A percentile compares a stretch with the other conserved stretches of the same genome.
These are phyloP conservation scores for Scheffersomyces coipomensis DNA, from an alignment of 805 yeast genomes.

Conservation along the genomic window DNA sequence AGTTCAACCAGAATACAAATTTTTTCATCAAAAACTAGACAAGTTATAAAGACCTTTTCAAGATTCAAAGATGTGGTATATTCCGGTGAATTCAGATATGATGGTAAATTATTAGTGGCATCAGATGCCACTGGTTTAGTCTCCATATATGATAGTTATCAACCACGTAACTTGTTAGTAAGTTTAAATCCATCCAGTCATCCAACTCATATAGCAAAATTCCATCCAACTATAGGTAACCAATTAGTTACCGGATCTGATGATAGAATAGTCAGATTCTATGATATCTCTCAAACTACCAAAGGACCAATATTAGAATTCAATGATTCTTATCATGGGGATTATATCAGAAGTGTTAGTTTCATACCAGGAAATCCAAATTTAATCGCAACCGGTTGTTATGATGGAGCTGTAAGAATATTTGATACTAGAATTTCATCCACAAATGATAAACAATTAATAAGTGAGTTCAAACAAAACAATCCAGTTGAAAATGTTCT, in stretches of 20 bases:
- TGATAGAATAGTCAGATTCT: conserved; percentile 81
- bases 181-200: conserved; percentile 80
- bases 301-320: conserved; percentile 70
- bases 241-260: conserved; percentile 86
- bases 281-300: conserved; percentile 76
- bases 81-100: conserved; percentile 86
- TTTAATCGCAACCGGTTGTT: conserved; percentile 87
- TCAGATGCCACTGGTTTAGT: conserved; percentile 95
- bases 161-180: conserved; percentile 75
- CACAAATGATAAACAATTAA: conserved; percentile 41
- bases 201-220: conserved; percentile 91
- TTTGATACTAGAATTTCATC: conserved; percentile 69
- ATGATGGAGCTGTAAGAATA: conserved; percentile 82
- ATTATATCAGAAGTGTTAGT: conserved; percentile 80
- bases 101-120: conserved; percentile 88
- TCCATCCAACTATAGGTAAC: conserved; percentile 75
- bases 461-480: conserved; percentile 65
- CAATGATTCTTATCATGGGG: conserved; percentile 65
- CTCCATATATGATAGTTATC: conserved; percentile 82
- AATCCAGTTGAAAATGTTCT: conserved; percentile 82
- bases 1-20: conserved; percentile 89
- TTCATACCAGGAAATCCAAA: conserved; percentile 77
- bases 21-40: conserved; percentile 91
- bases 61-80: conserved; percentile 91
- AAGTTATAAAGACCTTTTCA: conserved; percentile 79